phyloP scores from a whole-genome alignment of 257 asterid species.

The Penstemon newberryi region DNA sequence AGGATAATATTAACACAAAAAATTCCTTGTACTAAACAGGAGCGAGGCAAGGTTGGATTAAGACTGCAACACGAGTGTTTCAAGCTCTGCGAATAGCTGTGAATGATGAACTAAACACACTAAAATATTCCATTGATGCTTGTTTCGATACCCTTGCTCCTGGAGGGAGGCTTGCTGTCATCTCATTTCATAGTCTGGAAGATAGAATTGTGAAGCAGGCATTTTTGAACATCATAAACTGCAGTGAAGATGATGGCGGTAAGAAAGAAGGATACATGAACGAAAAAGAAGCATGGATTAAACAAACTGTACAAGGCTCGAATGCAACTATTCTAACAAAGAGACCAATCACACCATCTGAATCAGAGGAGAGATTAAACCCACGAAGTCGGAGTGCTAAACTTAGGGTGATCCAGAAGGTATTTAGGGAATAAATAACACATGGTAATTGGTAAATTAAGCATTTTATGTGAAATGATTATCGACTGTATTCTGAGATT shows the following conservation, averaged over 20 bases:
- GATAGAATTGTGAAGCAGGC: slow-evolving; percentile 94
- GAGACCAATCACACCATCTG: slow-evolving; percentile 92
- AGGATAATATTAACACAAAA: background rate
- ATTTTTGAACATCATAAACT: slow-evolving; percentile 61
- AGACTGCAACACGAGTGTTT: slow-evolving; percentile 91
- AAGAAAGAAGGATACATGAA: slow-evolving; percentile 22
- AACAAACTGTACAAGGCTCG: slow-evolving; percentile 60
- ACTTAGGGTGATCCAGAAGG: slow-evolving; percentile 85
- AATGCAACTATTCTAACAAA: slow-evolving; percentile 69
- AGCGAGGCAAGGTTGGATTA: slow-evolving; percentile 98
- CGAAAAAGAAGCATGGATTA: slow-evolving; percentile 72
- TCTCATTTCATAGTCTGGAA: slow-evolving; percentile 94
- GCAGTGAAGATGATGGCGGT: slow-evolving; percentile 34
- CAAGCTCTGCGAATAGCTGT: slow-evolving; percentile 96
- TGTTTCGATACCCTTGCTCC: slow-evolving; percentile 63
- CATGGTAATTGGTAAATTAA: no score
- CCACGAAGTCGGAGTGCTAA: slow-evolving; percentile 89
- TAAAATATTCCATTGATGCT: slow-evolving; percentile 63
- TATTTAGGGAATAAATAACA: slow-evolving; percentile 28
- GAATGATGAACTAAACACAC: slow-evolving; percentile 81
- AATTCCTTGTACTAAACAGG: slow-evolving; percentile 44
- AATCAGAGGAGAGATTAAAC: slow-evolving; percentile 76
- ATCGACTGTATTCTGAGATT: no score
- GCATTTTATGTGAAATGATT: no score
- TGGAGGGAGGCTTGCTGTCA: slow-evolving; percentile 93